These are phyloP conservation scores for Aphanocladium album DNA, from an alignment of 2,329 filamentous ascomycete species.

Conservation along the genomic window DNA sequence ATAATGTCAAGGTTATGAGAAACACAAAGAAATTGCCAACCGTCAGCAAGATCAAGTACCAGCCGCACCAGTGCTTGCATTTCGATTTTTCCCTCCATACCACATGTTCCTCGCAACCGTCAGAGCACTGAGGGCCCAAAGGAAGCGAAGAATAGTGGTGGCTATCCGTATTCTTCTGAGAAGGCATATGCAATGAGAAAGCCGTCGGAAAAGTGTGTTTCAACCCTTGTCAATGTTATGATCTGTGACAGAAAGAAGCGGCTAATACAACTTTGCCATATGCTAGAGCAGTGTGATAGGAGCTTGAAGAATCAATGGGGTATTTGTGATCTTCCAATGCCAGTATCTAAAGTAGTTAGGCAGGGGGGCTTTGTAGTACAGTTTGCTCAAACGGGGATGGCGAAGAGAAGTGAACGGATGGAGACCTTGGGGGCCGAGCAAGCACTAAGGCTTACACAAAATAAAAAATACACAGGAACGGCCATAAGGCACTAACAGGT, in stretches of 20 bases:
- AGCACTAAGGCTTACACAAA: no score
- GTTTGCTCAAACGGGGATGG: no score
- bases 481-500: no score
- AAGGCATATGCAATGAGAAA: not conserved
- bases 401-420: no score
- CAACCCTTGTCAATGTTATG: not conserved
- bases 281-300: no score
- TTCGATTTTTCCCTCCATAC: not conserved
- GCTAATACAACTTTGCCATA: no score
- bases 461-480: no score
- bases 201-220: not conserved
- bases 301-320: no score
- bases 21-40: not conserved
- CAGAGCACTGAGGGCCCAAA: not conserved
- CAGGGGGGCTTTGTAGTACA: no score
- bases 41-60: not conserved
- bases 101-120: not conserved
- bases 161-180: not conserved
- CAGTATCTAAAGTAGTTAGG: no score
- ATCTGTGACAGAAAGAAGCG: not conserved
- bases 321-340: no score
- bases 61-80: not conserved
- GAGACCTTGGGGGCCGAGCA: no score
- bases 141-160: not conserved
- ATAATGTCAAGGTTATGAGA: not conserved